phyloP scores from a whole-genome alignment of 176 grass and related monocot species.

The Eragrostis curvula region DNA sequence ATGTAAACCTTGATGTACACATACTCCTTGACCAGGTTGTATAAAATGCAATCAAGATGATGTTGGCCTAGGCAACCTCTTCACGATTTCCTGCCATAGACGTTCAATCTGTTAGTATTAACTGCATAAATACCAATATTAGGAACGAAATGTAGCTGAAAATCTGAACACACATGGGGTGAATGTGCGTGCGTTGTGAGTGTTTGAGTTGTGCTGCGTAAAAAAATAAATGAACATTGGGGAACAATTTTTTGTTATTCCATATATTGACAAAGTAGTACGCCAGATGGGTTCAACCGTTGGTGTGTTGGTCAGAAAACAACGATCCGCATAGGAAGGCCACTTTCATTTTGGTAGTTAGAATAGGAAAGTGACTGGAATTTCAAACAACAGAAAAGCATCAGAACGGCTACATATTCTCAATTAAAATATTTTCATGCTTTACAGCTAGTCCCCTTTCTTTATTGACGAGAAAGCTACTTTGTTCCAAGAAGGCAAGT shows the following conservation, averaged over 20 bases:
- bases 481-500: not conserved
- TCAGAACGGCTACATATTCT: not conserved
- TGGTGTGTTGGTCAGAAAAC: not conserved
- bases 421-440: not conserved
- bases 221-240: not conserved
- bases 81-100: constrained; percentile 39
- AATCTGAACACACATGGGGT: no score
- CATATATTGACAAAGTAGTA: not conserved
- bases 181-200: no score
- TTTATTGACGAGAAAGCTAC: not conserved
- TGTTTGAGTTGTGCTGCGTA: no score
- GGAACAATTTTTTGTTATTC: not conserved
- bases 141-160: not conserved
- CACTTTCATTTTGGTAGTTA: not conserved
- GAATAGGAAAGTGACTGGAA: constrained; percentile 9
- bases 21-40: constrained; percentile 10
- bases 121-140: not conserved
- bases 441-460: not conserved
- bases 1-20: no score
- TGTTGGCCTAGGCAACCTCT: constrained; percentile 44
- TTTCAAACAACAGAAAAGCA: not conserved
- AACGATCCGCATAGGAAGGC: not conserved
- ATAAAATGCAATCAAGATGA: constrained; percentile 22
- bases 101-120: not conserved
- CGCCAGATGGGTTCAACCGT: not conserved